A percentile compares a stretch with the other conserved stretches of the same genome.
Conservation (phyloP, 1,284 basidiomycete genomes). For the Ustilago xerochloae region DNA sequence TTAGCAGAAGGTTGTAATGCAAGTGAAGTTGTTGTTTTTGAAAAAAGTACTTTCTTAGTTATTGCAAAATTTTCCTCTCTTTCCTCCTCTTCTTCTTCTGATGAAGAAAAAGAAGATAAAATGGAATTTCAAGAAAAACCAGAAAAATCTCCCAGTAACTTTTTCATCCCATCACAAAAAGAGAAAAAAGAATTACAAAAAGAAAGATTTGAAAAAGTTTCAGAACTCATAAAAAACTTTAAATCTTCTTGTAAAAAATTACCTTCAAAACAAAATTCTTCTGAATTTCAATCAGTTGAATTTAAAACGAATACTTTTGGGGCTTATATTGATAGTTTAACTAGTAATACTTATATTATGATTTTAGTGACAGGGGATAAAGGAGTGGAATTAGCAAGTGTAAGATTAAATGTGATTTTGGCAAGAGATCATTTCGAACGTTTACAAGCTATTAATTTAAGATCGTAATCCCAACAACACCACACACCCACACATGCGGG, state of each 20-base stretch:
- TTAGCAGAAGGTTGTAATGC: conserved; percentile 87
- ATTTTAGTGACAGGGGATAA: conserved; percentile 88
- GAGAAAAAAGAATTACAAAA: too few relatives aligned
- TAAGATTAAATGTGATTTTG: conserved; percentile 84
- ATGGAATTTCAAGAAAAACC: conserved; percentile 46
- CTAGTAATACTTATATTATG: conserved; percentile 92
- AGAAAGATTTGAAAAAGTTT: conserved; percentile 93
- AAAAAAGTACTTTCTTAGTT: conserved; percentile 95
- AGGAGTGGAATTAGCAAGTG: conserved; percentile 82
- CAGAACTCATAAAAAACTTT: conserved; percentile 93
- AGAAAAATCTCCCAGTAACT: too few relatives aligned
- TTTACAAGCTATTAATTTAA: conserved; percentile 60
- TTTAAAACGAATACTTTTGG: conserved; percentile 73
- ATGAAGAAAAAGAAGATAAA: conserved; percentile 28
- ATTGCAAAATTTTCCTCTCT: conserved; percentile 73
- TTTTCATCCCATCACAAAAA: too few relatives aligned
- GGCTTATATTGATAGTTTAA: conserved; percentile 93
- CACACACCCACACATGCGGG: neutral
- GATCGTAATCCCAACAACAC: conserved; percentile 4
- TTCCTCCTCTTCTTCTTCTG: neutral
- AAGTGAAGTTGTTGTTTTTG: conserved; percentile 93
- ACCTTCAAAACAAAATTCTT: conserved; percentile 25
- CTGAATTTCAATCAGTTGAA: conserved; percentile 65
- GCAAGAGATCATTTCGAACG: conserved; percentile 81
- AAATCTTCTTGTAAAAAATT: conserved; percentile 79